Base-by-base conservation (phyloP, 352 stramenopile species). In the Aphanomyces euteiches region DNA sequence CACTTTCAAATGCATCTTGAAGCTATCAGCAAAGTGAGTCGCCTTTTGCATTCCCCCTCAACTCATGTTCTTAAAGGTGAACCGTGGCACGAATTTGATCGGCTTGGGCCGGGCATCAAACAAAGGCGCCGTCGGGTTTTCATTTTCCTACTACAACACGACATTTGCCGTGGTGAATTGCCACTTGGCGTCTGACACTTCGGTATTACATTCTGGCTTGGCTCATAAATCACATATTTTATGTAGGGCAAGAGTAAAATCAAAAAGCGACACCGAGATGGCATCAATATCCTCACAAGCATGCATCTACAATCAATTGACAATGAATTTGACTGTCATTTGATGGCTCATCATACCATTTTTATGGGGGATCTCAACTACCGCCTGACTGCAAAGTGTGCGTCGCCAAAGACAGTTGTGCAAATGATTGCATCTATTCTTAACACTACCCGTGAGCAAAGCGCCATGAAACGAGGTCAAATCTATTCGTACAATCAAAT, bases 301-400 rank as follows among this genome's bases (percentile, higher is more conserved):
- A 74, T 95, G 28, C 82, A 91, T 41, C 72, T 96, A 53, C 81
- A 93, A 39, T 79, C 87, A 72, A 85, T 94, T 57, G 87, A 95
- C 68, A 85, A 90, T 39, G 83, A 84, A n/a, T 92, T 95, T 73
- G 88, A 90, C 3, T 89, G 93, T 48, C 79, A 86, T n/a, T 68
- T 91, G 47, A 72, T 93, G 34, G 83, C 93, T 58, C 87, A 96
- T 63, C 85, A 96, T 77, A 93, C 83, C 56, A 92, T 97, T 60
- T 84, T 97, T 38, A 77, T 97, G 4, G 90, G 90, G 5, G 90
- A 97, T 74, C 79, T 97, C 17, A 97, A 97, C 73, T 96, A 96
- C 71, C 85, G 90, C 15, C 85, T 96, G 79, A 85, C 78, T 45
- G 78, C 66, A 36, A 19, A 56, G 59, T 56, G 63, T n/a, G 65